Conservation (phyloP, 495 filamentous ascomycete species). For the Schizothecium vesticola region DNA sequence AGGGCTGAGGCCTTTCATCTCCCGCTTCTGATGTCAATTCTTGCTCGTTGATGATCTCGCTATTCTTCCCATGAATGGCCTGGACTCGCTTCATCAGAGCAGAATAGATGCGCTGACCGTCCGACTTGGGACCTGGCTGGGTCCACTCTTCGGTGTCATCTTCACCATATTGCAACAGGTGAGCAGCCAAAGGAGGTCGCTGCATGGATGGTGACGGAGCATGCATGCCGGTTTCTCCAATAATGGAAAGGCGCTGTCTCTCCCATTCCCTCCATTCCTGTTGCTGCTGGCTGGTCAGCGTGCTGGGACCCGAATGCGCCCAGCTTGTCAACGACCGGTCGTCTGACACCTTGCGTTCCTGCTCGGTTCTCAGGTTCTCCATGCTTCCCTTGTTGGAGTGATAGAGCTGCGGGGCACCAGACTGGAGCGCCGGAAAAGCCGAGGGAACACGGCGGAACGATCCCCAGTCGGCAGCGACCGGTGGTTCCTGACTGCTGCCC, state of each 20-base stretch:
- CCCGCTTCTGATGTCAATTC: background rate
- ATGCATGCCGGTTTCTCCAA: conserved; percentile 56
- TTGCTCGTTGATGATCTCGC: conserved; percentile 17
- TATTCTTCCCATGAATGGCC: conserved; percentile 14
- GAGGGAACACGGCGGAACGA: conserved; percentile 39
- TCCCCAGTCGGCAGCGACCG: conserved; percentile 19
- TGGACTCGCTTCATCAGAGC: conserved; percentile 66
- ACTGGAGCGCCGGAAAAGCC: conserved; percentile 36
- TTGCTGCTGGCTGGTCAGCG: conserved; percentile 36
- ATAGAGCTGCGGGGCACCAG: conserved; percentile 35
- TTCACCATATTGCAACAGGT: conserved; percentile 15
- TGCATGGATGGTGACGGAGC: conserved; percentile 38
- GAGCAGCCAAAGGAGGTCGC: conserved; percentile 16
- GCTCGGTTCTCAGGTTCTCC: conserved; percentile 45
- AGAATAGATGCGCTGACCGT: conserved; percentile 65
- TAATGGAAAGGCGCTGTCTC: conserved; percentile 57
- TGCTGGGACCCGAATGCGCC: conserved; percentile 54
- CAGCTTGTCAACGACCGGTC: conserved; percentile 71
- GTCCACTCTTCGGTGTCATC: background rate
- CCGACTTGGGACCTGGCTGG: conserved; percentile 30
- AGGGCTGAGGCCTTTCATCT: background rate
- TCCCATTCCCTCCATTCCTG: conserved; percentile 42
- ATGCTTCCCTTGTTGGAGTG: conserved; percentile 47
- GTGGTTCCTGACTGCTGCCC: background rate
- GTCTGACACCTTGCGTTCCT: conserved; percentile 42